phyloP scores from a whole-genome alignment of 345 rosid species.

The Citrus glauca region DNA sequence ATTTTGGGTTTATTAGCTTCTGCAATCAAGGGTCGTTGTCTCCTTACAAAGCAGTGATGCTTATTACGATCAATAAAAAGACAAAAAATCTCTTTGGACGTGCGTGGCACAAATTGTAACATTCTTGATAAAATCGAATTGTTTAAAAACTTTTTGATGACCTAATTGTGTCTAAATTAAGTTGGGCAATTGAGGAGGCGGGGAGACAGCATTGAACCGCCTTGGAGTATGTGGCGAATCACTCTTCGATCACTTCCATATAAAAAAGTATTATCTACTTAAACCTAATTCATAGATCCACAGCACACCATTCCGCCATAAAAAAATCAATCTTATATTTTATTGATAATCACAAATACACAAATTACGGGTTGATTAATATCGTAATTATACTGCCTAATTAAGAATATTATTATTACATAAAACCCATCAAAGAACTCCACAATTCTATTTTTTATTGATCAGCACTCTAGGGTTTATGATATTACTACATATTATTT shows the following conservation, averaged over 20 bases:
- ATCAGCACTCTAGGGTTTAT: too few species aligned
- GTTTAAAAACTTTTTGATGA: not conserved
- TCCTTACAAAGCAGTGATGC: not conserved
- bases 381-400: too few species aligned
- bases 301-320: not conserved
- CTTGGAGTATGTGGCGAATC: slow-evolving; percentile 1
- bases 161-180: not conserved
- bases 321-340: not conserved
- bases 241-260: not conserved
- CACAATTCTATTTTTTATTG: too few species aligned
- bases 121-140: not conserved
- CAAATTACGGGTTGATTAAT: too few species aligned
- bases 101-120: not conserved
- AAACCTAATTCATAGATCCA: not conserved
- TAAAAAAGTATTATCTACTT: not conserved
- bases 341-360: not conserved
- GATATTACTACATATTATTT: too few species aligned
- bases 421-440: too few species aligned
- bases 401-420: too few species aligned
- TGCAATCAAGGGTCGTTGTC: slow-evolving; percentile 3
- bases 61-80: not conserved
- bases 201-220: not conserved
- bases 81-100: slow-evolving; percentile 9
- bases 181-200: not conserved
- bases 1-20: not conserved